A percentile compares a stretch with the other conserved stretches of the same genome.
phyloP scores from a whole-genome alignment of 345 rosid genomes.

The Capsella bursapastoris region DNA sequence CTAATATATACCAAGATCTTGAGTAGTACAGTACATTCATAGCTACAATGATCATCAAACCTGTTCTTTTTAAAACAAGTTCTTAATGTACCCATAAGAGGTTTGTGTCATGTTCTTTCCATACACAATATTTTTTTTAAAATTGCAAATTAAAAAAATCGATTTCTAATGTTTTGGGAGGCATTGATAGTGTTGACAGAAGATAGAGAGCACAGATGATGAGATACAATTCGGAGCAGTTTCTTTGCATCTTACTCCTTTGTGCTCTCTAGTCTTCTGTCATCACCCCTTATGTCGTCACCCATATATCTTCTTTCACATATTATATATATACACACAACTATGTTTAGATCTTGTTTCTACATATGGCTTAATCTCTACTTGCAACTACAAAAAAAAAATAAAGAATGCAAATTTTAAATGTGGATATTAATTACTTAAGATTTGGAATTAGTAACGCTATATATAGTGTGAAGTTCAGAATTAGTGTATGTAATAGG shows the following conservation, averaged over 20 bases:
- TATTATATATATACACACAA: background rate
- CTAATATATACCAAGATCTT: background rate
- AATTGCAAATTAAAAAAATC: background rate
- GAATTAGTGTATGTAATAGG: background rate
- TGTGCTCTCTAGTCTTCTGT: conserved; percentile 86
- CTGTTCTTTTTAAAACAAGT: background rate
- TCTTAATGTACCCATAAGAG: background rate
- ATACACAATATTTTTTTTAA: too few species aligned
- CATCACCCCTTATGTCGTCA: conserved; percentile 57
- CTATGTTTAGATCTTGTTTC: background rate
- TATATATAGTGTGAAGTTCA: too few species aligned
- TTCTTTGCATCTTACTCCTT: conserved; percentile 61
- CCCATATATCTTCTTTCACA: background rate
- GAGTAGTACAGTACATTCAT: background rate
- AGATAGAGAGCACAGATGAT: conserved; percentile 92
- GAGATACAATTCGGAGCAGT: conserved; percentile 26
- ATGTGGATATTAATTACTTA: background rate
- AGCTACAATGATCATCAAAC: conserved; percentile 8
- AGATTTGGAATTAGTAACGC: background rate
- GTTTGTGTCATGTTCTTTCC: background rate
- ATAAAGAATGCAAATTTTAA: background rate
- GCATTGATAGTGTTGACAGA: conserved; percentile 70
- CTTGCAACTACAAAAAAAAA: background rate
- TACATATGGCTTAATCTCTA: background rate
- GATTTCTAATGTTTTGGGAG: conserved; percentile 15